Base-by-base conservation (phyloP, 2,329 filamentous ascomycete species). In the Fusarium praegraminearum region DNA sequence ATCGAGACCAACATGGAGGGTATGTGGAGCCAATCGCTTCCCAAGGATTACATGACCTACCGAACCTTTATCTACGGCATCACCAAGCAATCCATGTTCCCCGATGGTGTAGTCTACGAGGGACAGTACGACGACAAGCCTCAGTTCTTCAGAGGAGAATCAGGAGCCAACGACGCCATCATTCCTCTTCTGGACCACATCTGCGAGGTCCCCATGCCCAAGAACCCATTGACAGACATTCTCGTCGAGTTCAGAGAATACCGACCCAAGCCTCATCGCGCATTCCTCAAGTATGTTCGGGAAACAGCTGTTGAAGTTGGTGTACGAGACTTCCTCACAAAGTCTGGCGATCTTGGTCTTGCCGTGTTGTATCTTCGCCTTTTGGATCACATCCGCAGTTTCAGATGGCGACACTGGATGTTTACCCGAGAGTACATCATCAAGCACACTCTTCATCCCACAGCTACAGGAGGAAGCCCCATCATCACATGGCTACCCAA, bases 61-160 rank as follows among this genome's bases (percentile, higher is more conserved):
- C 91, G 94, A 41, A 97, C 95, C 13, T 98, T 98, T 84, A 98
- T 98, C 82, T 97, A 97, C 77, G 95, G 95, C 73, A 97, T 98
- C 80, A 97, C 93, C 2, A 91, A 89, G 49, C 94, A 98, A 81
- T 91, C 89, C 75, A 97, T 98, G 94, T 98, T 98, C 80, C 94
- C 94, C 11, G 84, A 94, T 68, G 95, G 95, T 11, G 95, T 98
- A 10, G 81, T 97, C 47, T 98, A 98, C 78, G 91, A 97, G 78
- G 94, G 93, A 11, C 87, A 95, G 65, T 90, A 90, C 70, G 89
- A 91, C 63, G 80, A 80, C 64, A 78, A 92, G 77, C 91, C 92
- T 6, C 82, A 93, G 78, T 90, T 87, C 58, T 98, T 98, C 87
- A 90, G 95, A 33, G 95, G 95, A 72, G 95, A 98, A 82, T 94